Evolutionary conservation across 1,284 basidiomycete genomes (phyloP).

Genomic region (Tranzscheliella williamsii): DNA sequence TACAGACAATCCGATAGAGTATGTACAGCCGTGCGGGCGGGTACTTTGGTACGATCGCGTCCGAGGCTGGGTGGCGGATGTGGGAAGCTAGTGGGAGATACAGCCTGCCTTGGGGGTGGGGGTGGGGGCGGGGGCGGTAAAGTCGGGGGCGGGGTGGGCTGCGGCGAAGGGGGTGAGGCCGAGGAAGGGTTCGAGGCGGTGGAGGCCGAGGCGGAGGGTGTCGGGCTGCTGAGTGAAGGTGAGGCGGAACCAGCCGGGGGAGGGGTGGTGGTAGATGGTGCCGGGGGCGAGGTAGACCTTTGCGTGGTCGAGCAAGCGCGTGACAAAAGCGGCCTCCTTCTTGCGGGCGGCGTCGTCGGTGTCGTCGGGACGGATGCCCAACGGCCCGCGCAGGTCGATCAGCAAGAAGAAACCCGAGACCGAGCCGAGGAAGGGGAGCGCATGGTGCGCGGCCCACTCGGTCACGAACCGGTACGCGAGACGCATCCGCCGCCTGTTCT

Average conservation of each 20-base stretch:
- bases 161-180: too few relatives aligned
- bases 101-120: too few relatives aligned
- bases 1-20: too few relatives aligned
- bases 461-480: slow-evolving; percentile 23
- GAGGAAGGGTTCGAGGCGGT: slow-evolving; percentile 25
- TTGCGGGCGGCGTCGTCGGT: slow-evolving; percentile 1
- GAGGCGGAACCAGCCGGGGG: slow-evolving; percentile 38
- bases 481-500: slow-evolving; percentile 31
- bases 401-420: slow-evolving; percentile 47
- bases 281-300: slow-evolving; percentile 42
- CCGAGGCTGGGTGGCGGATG: too few relatives aligned
- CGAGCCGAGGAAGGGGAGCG: slow-evolving; percentile 23
- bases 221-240: slow-evolving; percentile 38
- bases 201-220: slow-evolving; percentile 33
- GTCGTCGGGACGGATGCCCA: neutral
- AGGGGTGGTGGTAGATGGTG: slow-evolving; percentile 39
- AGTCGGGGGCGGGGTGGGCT: too few relatives aligned
- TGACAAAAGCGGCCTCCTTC: slow-evolving; percentile 18
- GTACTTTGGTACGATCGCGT: too few relatives aligned
- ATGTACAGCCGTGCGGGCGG: too few relatives aligned
- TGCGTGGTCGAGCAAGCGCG: slow-evolving; percentile 16
- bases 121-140: too few relatives aligned
- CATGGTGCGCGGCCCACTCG: slow-evolving; percentile 16
- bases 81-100: too few relatives aligned
- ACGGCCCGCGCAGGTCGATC: slow-evolving; percentile 15